Percentiles rank a stretch among this genome's conserved stretches.
Conservation (phyloP, 768 basidiomycete species). For the Mycena floridula region DNA sequence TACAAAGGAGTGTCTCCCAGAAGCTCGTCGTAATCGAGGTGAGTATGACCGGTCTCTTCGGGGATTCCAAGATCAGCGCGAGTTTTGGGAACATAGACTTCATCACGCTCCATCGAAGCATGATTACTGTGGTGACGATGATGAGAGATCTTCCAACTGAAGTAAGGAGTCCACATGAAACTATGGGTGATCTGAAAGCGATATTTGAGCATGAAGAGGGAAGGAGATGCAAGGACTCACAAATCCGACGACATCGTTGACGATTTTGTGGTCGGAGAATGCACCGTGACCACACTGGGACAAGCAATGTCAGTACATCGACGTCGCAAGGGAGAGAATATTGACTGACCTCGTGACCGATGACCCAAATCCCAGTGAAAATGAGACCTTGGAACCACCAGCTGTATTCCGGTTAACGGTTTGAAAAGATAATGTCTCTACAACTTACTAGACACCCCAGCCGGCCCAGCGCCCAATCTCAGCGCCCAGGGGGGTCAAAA, state of each 20-base stretch:
- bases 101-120: constrained; percentile 19
- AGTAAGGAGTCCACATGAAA: constrained; percentile 15
- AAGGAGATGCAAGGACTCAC: constrained; percentile 22
- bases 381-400: constrained; percentile 63
- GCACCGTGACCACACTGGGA: constrained; percentile 50
- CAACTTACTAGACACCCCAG: constrained; percentile 42
- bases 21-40: constrained; percentile 28
- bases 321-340: background rate
- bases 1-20: constrained; percentile 38
- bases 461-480: constrained; percentile 33
- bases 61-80: constrained; percentile 31
- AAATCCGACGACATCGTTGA: constrained; percentile 47
- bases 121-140: constrained; percentile 22
- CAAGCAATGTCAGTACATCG: constrained; percentile 1
- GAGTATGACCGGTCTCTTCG: constrained; percentile 11
- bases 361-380: constrained; percentile 54
- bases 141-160: constrained; percentile 20
- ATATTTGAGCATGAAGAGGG: constrained; percentile 16
- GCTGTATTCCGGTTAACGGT: constrained; percentile 18
- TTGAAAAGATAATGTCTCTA: background rate
- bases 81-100: constrained; percentile 34
- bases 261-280: constrained; percentile 40
- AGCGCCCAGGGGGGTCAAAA: constrained; percentile 28
- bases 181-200: constrained; percentile 15
- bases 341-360: constrained; percentile 45